Evolutionary conservation across 2,329 filamentous ascomycete genomes (phyloP).

Genomic region (Rhynchosporium agropyri): DNA sequence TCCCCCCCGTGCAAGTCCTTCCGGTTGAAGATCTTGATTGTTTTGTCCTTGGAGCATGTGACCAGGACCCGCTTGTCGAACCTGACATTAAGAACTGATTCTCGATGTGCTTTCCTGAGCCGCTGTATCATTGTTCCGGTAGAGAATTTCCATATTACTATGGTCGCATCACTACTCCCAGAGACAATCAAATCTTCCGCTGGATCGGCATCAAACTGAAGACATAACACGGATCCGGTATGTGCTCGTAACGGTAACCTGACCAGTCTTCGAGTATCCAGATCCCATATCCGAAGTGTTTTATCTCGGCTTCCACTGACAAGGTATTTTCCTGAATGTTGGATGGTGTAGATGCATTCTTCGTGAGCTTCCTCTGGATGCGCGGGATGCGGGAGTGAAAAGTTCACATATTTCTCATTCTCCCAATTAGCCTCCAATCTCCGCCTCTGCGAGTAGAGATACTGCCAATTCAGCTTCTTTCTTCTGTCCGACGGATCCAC

Average conservation of each 20-base stretch:
- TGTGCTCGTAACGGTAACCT: conserved; percentile 77
- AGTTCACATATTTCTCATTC: conserved; percentile 77
- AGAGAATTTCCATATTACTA: conserved; percentile 92
- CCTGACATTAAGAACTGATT: conserved; percentile 90
- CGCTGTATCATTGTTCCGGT: conserved; percentile 82
- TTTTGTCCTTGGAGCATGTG: conserved; percentile 96
- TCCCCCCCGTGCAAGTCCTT: conserved; percentile 64
- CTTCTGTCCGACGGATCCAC: conserved; percentile 53
- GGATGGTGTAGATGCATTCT: conserved; percentile 94
- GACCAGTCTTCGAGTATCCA: conserved; percentile 78
- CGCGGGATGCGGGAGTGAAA: conserved; percentile 85
- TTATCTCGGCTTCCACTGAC: conserved; percentile 93
- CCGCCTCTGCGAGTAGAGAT: conserved; percentile 85
- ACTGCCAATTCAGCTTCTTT: conserved; percentile 84
- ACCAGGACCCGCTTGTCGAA: conserved; percentile 92
- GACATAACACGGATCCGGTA: conserved; percentile 82
- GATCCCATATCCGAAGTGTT: conserved; percentile 86
- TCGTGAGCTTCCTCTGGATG: conserved; percentile 80
- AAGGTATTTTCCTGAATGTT: conserved; percentile 82
- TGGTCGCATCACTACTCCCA: conserved; percentile 86
- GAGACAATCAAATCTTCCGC: conserved; percentile 93
- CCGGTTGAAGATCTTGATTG: conserved; percentile 95
- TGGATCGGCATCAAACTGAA: conserved; percentile 90
- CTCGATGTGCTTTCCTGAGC: conserved; percentile 75
- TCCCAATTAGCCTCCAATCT: conserved; percentile 91